A percentile compares a stretch with the other conserved stretches of the same genome.
phyloP scores from a whole-genome alignment of 1,139 yeast genomes.

The Debaryomyces udenii region DNA sequence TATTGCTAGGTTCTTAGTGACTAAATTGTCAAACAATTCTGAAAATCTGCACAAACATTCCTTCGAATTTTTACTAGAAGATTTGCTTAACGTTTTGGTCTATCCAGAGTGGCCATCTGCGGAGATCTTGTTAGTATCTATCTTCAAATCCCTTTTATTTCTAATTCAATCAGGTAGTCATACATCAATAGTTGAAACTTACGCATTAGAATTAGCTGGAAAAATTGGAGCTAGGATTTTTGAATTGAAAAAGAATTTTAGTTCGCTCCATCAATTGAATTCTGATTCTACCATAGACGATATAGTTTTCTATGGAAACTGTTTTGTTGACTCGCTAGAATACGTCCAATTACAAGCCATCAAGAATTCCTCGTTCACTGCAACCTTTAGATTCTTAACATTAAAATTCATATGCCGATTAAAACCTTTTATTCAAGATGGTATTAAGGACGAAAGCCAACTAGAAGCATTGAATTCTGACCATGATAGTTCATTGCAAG shows the following conservation, averaged over 20 bases:
- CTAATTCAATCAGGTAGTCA: conserved; percentile 36
- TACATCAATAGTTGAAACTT: conserved; percentile 45
- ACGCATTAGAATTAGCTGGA: conserved; percentile 59
- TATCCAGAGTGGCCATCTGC: conserved; percentile 66
- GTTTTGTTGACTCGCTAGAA: conserved; percentile 16
- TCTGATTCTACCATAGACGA: conserved; percentile 17
- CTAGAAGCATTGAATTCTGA: conserved; percentile 17
- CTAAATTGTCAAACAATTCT: conserved; percentile 39
- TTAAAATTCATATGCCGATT: conserved; percentile 15
- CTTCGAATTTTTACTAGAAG: conserved; percentile 58
- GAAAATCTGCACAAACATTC: conserved; percentile 42
- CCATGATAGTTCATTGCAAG: conserved; percentile 8
- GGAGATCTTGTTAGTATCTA: conserved; percentile 47
- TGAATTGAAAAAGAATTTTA: conserved; percentile 24
- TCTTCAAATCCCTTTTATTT: conserved; percentile 45
- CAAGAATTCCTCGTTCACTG: conserved; percentile 11
- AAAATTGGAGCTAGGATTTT: conserved; percentile 54
- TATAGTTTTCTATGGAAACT: conserved; percentile 12
- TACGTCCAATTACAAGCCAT: conserved; percentile 18
- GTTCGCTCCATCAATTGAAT: conserved; percentile 17
- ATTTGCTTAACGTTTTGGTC: conserved; percentile 50
- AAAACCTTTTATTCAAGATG: conserved; percentile 5
- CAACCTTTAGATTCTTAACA: conserved; percentile 17
- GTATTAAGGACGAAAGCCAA: conserved; percentile 10
- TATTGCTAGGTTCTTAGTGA: conserved; percentile 42